Evolutionary conservation across 2,329 filamentous ascomycete species (phyloP).

Genomic region (Aspergillus tamarii): DNA sequence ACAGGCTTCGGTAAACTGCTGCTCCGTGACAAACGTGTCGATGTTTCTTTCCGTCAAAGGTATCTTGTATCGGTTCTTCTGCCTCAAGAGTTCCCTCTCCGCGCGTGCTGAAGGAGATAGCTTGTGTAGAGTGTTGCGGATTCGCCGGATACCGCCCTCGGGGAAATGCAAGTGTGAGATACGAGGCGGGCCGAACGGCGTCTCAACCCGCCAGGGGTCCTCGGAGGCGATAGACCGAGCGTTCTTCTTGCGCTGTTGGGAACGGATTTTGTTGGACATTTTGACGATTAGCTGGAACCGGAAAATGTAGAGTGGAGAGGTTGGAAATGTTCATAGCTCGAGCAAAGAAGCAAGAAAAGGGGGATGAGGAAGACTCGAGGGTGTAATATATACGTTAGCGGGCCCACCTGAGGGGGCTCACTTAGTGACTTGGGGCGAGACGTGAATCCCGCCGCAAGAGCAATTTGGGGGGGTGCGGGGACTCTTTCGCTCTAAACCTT

Average conservation of each 20-base stretch:
- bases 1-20: constrained; percentile 56
- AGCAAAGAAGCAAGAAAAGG: background rate
- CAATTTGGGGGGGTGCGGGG: constrained; percentile 4
- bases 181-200: constrained; percentile 36
- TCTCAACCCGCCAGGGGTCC: constrained; percentile 35
- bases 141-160: constrained; percentile 35
- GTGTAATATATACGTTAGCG: constrained; percentile 13
- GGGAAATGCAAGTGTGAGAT: constrained; percentile 33
- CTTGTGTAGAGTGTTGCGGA: constrained; percentile 40
- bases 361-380: constrained; percentile 1
- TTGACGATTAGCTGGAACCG: background rate
- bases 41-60: constrained; percentile 42
- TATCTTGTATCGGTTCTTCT: constrained; percentile 39
- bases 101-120: constrained; percentile 36
- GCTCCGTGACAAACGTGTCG: constrained; percentile 38
- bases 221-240: constrained; percentile 30
- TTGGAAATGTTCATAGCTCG: background rate
- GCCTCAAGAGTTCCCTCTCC: constrained; percentile 39
- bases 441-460: constrained; percentile 2
- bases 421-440: background rate
- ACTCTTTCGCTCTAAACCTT: background rate
- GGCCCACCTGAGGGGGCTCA: background rate
- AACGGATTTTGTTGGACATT: constrained; percentile 25
- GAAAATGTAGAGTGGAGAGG: constrained; percentile 1
- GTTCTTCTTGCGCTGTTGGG: constrained; percentile 28